Base-by-base conservation (phyloP, 2,329 filamentous ascomycete species). In the Ophiostoma triangulosporum region DNA sequence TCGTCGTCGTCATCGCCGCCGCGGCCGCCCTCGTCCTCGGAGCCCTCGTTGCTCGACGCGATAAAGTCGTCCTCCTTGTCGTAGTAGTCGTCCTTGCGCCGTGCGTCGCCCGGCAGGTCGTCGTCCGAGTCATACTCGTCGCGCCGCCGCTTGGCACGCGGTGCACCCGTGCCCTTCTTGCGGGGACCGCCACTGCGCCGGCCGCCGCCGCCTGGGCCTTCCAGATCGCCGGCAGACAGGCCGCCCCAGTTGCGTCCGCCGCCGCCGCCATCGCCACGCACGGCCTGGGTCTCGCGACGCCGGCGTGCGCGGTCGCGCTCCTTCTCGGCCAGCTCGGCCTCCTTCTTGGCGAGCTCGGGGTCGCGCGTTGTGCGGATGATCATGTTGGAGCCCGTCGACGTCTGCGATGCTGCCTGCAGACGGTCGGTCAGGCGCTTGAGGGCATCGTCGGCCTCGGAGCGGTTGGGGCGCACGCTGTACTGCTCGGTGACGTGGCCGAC, bases 51-150 rank as follows among this genome's bases (percentile, higher is more conserved):
- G 61, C 83, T 88, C 3, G 74, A 74, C 3, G 84, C 86, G 54
- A 91, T 77, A 64, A 91, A 91, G 54, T 84, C 86, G 62, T 91
- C 86, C 32, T 84, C 84, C 63, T 84, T 76, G 57, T 90, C 86
- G 63, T 91, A 91, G 63, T 91, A 91, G 60, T 88, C 84, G 59
- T 90, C 84, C 56, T 83, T 76, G 51, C 78, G 77, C 31, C 75
- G 75, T 46, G 71, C 72, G 31, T 80, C 78, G 35, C 77, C 75
- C 15, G 80, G 78, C 33, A 82, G 72, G 56, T 86, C 84, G 60
- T 88, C 84, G 61, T 89, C 86, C 8, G 87, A 87, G 61, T 90
- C 85, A 57, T 88, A 86, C 60, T 86, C 85, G 56, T 74, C 71
- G 36, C 74, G 72, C 31, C 73, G 72, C 61, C 74, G 72, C 68